phyloP scores from a whole-genome alignment of 164 flowering plant species.

The Piper longum region DNA sequence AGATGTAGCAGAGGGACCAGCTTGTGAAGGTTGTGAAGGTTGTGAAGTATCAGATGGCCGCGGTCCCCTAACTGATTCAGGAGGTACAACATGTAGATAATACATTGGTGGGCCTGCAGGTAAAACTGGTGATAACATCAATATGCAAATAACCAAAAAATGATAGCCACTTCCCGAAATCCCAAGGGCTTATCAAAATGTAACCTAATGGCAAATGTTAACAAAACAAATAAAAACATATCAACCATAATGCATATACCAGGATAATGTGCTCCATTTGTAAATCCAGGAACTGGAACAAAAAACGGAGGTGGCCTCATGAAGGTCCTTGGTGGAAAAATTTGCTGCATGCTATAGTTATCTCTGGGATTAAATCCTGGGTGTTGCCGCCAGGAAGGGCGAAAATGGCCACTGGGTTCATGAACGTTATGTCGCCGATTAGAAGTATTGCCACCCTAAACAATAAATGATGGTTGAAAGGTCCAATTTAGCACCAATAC shows the following conservation, averaged over 20 bases:
- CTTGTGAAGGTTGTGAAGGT: conserved; percentile 27
- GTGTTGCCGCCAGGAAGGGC: conserved; percentile 47
- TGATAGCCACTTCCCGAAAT: background rate
- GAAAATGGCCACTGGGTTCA: conserved; percentile 41
- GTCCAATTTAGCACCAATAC: conserved; percentile 23
- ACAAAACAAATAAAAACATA: background rate
- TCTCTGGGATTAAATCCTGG: conserved; percentile 36
- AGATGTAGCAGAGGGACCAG: conserved; percentile 21
- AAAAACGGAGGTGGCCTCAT: conserved; percentile 44
- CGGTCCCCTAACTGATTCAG: conserved; percentile 47
- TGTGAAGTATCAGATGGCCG: conserved; percentile 40
- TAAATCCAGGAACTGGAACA: conserved; percentile 47
- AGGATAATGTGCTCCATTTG: conserved; percentile 51
- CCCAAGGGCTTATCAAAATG: background rate
- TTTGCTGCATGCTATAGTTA: conserved; percentile 33
- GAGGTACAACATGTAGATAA: conserved; percentile 49
- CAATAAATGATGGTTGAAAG: conserved; percentile 35
- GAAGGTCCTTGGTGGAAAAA: conserved; percentile 45
- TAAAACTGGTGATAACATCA: background rate
- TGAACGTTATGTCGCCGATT: conserved; percentile 40
- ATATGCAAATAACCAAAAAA: background rate
- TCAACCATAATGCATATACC: conserved; percentile 25
- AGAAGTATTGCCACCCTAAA: conserved; percentile 12
- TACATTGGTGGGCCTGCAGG: conserved; percentile 47
- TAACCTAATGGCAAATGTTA: too few relatives aligned